Conservation (phyloP, 495 filamentous ascomycete genomes). For the Penicillium coffeae region DNA sequence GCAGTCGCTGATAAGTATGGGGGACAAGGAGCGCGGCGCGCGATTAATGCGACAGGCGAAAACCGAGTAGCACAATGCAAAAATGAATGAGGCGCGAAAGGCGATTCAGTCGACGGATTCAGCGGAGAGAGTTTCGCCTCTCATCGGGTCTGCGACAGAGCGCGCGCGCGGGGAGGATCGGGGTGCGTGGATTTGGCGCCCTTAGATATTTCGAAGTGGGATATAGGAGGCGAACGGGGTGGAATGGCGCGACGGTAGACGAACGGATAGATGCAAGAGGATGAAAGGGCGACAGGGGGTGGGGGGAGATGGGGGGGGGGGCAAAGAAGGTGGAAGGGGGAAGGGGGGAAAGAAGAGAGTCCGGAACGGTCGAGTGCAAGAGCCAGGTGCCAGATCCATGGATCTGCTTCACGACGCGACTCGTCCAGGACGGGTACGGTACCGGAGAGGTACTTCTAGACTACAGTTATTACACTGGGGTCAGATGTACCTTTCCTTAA, state of each 20-base stretch:
- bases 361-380: slow-evolving; percentile 24
- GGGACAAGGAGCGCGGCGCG: slow-evolving; percentile 16
- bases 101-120: slow-evolving; percentile 17
- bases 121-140: slow-evolving; percentile 11
- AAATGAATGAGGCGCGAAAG: slow-evolving; percentile 13
- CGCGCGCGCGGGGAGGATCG: slow-evolving; percentile 18
- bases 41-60: slow-evolving; percentile 17
- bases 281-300: slow-evolving; percentile 12
- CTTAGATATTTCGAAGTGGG: neutral
- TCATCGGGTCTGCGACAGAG: slow-evolving; percentile 27
- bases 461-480: too few species aligned
- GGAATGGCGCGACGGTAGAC: slow-evolving; percentile 10
- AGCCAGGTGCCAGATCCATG: slow-evolving; percentile 30
- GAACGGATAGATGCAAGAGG: slow-evolving; percentile 24
- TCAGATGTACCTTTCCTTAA: too few species aligned
- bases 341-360: slow-evolving; percentile 28
- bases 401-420: slow-evolving; percentile 31
- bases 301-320: slow-evolving; percentile 13
- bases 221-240: slow-evolving; percentile 17
- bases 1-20: slow-evolving; percentile 16
- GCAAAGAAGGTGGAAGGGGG: slow-evolving; percentile 14
- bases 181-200: too few species aligned
- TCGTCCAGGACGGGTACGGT: slow-evolving; percentile 13
- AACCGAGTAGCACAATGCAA: slow-evolving; percentile 8
- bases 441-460: too few species aligned